Percentiles rank a stretch among this genome's conserved stretches.
phyloP scores from a whole-genome alignment of 139 green algal species.

The Chlamydomonas urium region DNA sequence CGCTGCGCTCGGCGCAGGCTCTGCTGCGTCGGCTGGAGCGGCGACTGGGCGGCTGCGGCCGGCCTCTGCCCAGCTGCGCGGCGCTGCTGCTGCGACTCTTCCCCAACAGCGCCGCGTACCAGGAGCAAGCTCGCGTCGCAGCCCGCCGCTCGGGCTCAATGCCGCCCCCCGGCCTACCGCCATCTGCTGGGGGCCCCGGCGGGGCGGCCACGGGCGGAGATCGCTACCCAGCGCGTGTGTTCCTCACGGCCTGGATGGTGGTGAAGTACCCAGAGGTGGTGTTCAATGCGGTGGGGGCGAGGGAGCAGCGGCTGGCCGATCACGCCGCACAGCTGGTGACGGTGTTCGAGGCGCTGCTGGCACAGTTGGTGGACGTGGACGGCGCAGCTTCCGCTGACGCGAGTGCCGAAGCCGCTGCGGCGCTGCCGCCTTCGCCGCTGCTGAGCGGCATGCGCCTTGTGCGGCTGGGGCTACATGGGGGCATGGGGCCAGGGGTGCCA shows the following conservation, averaged over 20 bases:
- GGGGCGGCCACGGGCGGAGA: conserved; percentile 36
- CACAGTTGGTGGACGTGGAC: conserved; percentile 27
- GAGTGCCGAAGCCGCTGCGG: not conserved
- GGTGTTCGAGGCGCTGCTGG: conserved; percentile 66
- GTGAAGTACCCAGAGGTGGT: conserved; percentile 68
- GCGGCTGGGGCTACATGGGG: not conserved
- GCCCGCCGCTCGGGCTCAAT: too few relatives aligned
- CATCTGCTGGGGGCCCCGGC: too few relatives aligned
- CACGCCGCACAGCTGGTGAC: conserved; percentile 51
- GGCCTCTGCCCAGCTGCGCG: not conserved
- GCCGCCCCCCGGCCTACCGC: too few relatives aligned
- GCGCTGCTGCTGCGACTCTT: conserved; percentile 35
- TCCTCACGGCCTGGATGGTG: conserved; percentile 89
- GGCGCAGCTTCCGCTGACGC: not conserved
- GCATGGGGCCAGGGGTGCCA: not conserved
- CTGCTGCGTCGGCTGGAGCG: conserved; percentile 64
- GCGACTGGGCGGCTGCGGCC: conserved; percentile 11
- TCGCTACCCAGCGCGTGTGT: conserved; percentile 78
- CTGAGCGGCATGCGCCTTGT: conserved; percentile 13
- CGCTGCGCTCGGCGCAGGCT: conserved; percentile 34
- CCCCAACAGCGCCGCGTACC: conserved; percentile 13
- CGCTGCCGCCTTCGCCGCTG: conserved; percentile 16
- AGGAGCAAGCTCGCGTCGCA: too few relatives aligned
- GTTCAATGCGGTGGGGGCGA: conserved; percentile 26
- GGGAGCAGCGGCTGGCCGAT: conserved; percentile 51